Conservation (phyloP, 768 basidiomycete genomes). For the Leucocoprinus sp. region DNA sequence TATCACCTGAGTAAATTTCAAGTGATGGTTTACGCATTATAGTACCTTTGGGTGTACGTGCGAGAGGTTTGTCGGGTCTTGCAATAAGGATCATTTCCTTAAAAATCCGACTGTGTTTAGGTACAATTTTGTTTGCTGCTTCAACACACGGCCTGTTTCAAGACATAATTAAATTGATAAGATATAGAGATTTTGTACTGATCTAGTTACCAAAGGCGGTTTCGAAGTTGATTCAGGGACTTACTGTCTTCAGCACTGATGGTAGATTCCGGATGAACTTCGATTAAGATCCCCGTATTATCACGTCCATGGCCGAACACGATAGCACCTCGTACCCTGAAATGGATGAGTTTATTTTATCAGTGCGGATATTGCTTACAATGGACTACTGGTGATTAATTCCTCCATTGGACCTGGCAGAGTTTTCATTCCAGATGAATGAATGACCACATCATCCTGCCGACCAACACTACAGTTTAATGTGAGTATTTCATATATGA, state of each 20-base stretch:
- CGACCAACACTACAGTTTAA: constrained; percentile 27
- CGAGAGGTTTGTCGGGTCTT: constrained; percentile 28
- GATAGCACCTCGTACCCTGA: constrained; percentile 23
- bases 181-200: not conserved
- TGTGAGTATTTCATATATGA: not conserved
- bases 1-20: constrained; percentile 34
- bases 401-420: constrained; percentile 28
- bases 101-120: constrained; percentile 38
- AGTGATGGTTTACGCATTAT: constrained; percentile 37
- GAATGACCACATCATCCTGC: constrained; percentile 30
- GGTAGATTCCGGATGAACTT: constrained; percentile 18
- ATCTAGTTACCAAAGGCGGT: constrained; percentile 28
- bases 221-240: constrained; percentile 22
- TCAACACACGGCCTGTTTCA: constrained; percentile 29
- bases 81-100: constrained; percentile 46
- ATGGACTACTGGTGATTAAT: constrained; percentile 18
- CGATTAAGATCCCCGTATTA: constrained; percentile 27
- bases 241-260: constrained; percentile 20
- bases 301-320: constrained; percentile 36
- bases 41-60: constrained; percentile 41
- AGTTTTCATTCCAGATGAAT: constrained; percentile 29
- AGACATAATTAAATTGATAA: not conserved
- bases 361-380: constrained; percentile 14
- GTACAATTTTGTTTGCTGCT: constrained; percentile 36
- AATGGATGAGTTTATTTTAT: not conserved